Conservation (phyloP, 345 rosid genomes). For the Passiflora organensis region DNA sequence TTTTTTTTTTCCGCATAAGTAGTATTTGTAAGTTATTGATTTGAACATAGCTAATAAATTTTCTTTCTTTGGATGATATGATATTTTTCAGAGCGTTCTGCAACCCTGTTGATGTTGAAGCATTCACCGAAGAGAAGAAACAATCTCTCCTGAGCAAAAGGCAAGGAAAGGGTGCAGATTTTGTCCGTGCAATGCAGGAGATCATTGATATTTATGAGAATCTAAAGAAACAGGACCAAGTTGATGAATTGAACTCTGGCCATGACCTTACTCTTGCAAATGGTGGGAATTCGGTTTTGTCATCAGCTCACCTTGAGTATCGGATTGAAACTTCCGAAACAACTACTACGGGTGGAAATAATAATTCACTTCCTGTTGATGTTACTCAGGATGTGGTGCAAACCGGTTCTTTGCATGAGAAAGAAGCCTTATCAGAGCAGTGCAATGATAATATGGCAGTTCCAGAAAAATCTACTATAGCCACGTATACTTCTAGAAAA, state of each 20-base stretch:
- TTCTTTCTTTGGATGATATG: slow-evolving; percentile 5
- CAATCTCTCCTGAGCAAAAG: slow-evolving; percentile 71
- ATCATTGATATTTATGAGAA: slow-evolving; percentile 80
- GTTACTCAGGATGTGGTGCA: slow-evolving; percentile 38
- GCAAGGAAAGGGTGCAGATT: slow-evolving; percentile 90
- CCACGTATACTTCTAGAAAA: slow-evolving; percentile 74
- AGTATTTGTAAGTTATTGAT: background rate
- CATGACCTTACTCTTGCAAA: slow-evolving; percentile 38
- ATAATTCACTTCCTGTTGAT: slow-evolving; percentile 26
- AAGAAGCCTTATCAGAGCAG: slow-evolving; percentile 29
- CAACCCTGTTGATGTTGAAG: slow-evolving; percentile 86
- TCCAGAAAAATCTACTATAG: slow-evolving; percentile 43
- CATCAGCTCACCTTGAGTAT: slow-evolving; percentile 29
- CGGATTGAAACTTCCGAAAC: slow-evolving; percentile 38
- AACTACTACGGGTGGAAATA: slow-evolving; percentile 32
- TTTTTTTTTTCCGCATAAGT: background rate
- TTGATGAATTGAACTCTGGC: slow-evolving; percentile 41
- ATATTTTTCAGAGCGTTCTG: slow-evolving; percentile 75
- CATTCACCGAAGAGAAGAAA: slow-evolving; percentile 94
- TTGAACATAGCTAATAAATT: background rate
- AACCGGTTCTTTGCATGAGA: slow-evolving; percentile 33
- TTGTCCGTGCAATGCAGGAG: slow-evolving; percentile 88
- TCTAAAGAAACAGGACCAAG: slow-evolving; percentile 50
- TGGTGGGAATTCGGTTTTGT: slow-evolving; percentile 46
- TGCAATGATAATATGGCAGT: slow-evolving; percentile 31